Base-by-base conservation (phyloP, 2,329 filamentous ascomycete genomes). In the Trichoderma hamatum region DNA sequence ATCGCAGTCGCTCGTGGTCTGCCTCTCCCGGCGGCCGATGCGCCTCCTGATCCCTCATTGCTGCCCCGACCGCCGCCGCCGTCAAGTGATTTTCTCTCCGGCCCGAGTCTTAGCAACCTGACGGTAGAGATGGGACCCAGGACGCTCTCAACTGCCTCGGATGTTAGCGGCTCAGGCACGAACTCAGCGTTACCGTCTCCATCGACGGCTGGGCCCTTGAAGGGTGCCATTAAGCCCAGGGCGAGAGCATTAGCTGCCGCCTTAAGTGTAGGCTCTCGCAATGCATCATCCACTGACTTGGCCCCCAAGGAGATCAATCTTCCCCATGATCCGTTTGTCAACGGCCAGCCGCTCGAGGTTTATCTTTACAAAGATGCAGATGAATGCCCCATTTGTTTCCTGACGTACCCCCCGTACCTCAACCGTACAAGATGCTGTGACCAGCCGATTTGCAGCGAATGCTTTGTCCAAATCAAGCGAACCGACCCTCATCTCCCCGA, bases 391-490 rank as follows among this genome's bases (percentile, higher is more conserved):
- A 97, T 99, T 71, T 99, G 96, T 82, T 97, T 98, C 78, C 84
- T 98, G 65, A 96, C 94, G 74, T 99, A 98, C 73, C 96, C 96
- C 0, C 94, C 94, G 3, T 96, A 96, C 76, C 85, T 99, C 34
- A 99, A 99, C 81, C 91, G 90, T 72, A 99, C 96, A 0, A 86
- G 96, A 73, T 99, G 96, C 78, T 99, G 96, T 79, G 94, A 97
- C 75, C 96, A 99, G 78, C 86, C 92, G 6, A 98, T 99, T 71
- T 99, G 96, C 81, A 98, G 94, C 52, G 96, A 99, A 81, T 99
- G 96, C 79, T 99, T 99, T 76, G 96, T 99, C 4, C 96, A 99
- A 79, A 99, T 99, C 78, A 98, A 97, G 79, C 89, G 96, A 52
- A 90, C 94, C 4, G 95, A 99, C 72, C 94, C 94, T 11, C 93